Evolutionary conservation across 1,284 basidiomycete species (phyloP).

Genomic region (Filobasidium uniguttulatum): DNA sequence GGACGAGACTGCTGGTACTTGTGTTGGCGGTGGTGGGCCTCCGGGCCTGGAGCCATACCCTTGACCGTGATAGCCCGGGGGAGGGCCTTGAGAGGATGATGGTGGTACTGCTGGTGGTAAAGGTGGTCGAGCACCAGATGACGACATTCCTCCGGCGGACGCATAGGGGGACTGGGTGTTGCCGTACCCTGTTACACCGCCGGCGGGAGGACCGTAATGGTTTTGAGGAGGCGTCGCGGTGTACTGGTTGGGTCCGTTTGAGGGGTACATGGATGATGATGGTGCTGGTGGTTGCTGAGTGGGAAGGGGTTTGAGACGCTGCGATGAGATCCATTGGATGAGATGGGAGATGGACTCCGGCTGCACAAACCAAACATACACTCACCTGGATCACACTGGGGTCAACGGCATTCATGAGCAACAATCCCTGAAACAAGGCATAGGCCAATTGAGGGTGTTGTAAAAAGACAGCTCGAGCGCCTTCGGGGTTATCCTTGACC

Average conservation of each 20-base stretch:
- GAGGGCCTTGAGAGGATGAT: not conserved
- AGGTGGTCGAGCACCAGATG: not conserved
- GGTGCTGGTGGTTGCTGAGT: slow-evolving; percentile 29
- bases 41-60: not conserved
- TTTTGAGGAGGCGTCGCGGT: not conserved
- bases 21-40: slow-evolving; percentile 5
- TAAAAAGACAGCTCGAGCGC: slow-evolving; percentile 65
- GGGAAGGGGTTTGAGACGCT: slow-evolving; percentile 3
- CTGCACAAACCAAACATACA: slow-evolving; percentile 3
- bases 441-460: slow-evolving; percentile 87
- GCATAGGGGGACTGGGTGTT: not conserved
- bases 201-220: not conserved
- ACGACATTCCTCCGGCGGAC: too few species aligned
- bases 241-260: not conserved
- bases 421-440: slow-evolving; percentile 87
- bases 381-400: slow-evolving; percentile 59
- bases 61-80: not conserved
- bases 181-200: not conserved
- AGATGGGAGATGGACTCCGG: slow-evolving; percentile 17
- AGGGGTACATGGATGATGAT: slow-evolving; percentile 24
- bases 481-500: slow-evolving; percentile 77
- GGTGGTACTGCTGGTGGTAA: too few species aligned
- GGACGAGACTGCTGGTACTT: not conserved
- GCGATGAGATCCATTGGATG: slow-evolving; percentile 15
- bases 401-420: slow-evolving; percentile 91